These are phyloP conservation scores for Pythium plurisporium DNA, from an alignment of 352 stramenopile genomes.

Conservation along the genomic window DNA sequence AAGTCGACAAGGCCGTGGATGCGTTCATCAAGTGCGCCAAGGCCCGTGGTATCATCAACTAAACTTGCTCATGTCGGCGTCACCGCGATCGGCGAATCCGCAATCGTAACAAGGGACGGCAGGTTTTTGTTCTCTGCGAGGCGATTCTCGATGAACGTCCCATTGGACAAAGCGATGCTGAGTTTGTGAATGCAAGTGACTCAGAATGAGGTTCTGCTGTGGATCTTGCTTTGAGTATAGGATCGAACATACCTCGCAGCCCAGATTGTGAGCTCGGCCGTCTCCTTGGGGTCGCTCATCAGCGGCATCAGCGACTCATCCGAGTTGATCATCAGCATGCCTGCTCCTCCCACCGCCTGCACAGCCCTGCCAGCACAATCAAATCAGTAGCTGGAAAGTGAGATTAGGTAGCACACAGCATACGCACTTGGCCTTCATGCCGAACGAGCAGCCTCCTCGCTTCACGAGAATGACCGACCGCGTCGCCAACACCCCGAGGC, in stretches of 20 bases:
- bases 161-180: constrained; percentile 45
- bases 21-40: constrained; percentile 91
- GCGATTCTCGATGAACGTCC: constrained; percentile 35
- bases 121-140: constrained; percentile 49
- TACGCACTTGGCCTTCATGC: constrained; percentile 50
- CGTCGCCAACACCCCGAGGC: constrained; percentile 48
- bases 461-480: constrained; percentile 67
- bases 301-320: constrained; percentile 58
- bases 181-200: no score
- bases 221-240: not conserved
- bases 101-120: constrained; percentile 51
- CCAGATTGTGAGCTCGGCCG: constrained; percentile 50
- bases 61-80: no score
- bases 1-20: constrained; percentile 89
- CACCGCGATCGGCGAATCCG: not conserved
- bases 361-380: constrained; percentile 40
- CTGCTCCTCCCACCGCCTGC: constrained; percentile 44
- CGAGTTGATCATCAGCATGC: constrained; percentile 64
- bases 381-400: not conserved
- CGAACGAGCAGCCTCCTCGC: constrained; percentile 61
- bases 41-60: constrained; percentile 61
- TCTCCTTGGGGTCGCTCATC: constrained; percentile 59
- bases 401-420: not conserved
- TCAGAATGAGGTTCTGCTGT: not conserved
- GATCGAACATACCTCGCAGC: constrained; percentile 36